Percentiles rank a stretch among this genome's conserved stretches.
These are phyloP conservation scores for Neofusicoccum laricinum DNA, from an alignment of 2,329 filamentous ascomycete genomes.

Conservation along the genomic window DNA sequence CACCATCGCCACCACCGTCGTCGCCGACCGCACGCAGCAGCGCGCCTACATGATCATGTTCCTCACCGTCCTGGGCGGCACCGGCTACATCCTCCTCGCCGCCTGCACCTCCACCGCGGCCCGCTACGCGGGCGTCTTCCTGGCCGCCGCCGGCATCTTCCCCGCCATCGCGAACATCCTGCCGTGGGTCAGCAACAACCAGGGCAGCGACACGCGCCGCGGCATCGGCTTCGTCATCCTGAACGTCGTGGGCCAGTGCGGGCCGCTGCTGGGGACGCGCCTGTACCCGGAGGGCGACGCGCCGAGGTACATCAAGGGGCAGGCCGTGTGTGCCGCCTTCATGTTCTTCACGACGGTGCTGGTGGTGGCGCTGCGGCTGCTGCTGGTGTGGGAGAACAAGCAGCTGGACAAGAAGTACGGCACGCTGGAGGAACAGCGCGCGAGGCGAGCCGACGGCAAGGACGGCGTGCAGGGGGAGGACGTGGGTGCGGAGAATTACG, in stretches of 20 bases:
- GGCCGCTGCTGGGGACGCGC: constrained; percentile 34
- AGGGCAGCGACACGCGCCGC: constrained; percentile 65
- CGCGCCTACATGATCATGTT: constrained; percentile 59
- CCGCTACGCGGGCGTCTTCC: constrained; percentile 53
- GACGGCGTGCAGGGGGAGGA: constrained; percentile 12
- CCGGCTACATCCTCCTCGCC: constrained; percentile 65
- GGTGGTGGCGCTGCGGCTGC: constrained; percentile 26
- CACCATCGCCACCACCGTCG: constrained; percentile 59
- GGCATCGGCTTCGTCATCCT: constrained; percentile 65
- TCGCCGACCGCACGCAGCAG: constrained; percentile 65
- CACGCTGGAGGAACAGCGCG: constrained; percentile 26
- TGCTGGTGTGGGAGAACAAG: constrained; percentile 37
- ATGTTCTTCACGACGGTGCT: constrained; percentile 36
- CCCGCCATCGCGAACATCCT: constrained; percentile 68
- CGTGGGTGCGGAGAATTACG: constrained; percentile 33
- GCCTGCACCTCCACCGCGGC: constrained; percentile 48
- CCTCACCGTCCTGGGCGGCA: constrained; percentile 56
- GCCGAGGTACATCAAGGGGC: constrained; percentile 34
- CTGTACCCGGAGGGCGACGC: constrained; percentile 32
- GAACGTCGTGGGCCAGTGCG: constrained; percentile 61
- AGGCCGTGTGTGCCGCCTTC: constrained; percentile 36
- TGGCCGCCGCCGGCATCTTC: constrained; percentile 62
- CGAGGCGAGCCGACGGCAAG: not conserved
- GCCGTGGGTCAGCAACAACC: constrained; percentile 68
- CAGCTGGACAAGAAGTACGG: constrained; percentile 33